Conservation (phyloP, 1,284 basidiomycete species). For the Apiotrichum akiyoshidainum region DNA sequence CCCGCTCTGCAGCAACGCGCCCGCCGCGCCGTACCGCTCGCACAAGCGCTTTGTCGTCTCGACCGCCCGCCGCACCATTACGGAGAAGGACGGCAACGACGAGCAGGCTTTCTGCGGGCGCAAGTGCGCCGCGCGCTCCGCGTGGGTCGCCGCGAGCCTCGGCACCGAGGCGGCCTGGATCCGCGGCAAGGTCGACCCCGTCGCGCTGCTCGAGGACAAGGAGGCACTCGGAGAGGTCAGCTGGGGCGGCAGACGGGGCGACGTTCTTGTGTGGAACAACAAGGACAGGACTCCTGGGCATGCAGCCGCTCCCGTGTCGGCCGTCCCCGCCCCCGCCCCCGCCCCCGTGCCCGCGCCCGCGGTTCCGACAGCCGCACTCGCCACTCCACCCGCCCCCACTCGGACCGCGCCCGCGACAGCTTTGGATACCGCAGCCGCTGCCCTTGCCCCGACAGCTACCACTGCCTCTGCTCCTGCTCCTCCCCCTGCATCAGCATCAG, state of each 20-base stretch:
- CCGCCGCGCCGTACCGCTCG: constrained; percentile 26
- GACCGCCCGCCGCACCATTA: constrained; percentile 27
- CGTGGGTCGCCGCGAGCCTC: constrained; percentile 29
- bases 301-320: not conserved
- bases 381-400: not conserved
- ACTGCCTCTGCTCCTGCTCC: not conserved
- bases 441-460: too few relatives aligned
- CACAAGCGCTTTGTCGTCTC: constrained; percentile 29
- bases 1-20: constrained; percentile 32
- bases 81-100: constrained; percentile 33
- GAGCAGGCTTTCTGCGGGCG: constrained; percentile 38
- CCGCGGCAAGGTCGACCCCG: constrained; percentile 8
- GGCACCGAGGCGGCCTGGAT: constrained; percentile 35
- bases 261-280: constrained; percentile 10
- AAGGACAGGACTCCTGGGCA: not conserved
- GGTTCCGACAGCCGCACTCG: too few relatives aligned
- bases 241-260: constrained; percentile 14
- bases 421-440: too few relatives aligned
- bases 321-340: not conserved
- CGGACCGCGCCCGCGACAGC: too few relatives aligned
- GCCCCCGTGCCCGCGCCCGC: too few relatives aligned
- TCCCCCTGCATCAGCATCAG: too few relatives aligned
- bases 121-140: constrained; percentile 26
- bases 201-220: constrained; percentile 35
- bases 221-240: constrained; percentile 24